A percentile compares a stretch with the other conserved stretches of the same genome.
Conservation (phyloP, 176 grass and related monocot species). For the Saccharum officinarum region DNA sequence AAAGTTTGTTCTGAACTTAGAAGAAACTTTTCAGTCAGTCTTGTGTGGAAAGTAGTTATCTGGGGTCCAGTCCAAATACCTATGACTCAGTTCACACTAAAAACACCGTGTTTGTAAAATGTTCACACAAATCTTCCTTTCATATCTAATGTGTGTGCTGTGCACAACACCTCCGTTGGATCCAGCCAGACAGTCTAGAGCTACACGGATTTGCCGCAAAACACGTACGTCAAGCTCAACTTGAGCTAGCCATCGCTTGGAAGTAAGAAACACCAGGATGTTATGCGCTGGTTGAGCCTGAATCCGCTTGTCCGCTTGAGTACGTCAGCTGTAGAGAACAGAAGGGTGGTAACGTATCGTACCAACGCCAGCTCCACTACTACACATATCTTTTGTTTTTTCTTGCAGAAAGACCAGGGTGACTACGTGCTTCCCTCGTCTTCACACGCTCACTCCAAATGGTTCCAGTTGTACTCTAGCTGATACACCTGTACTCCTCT, state of each 20-base stretch:
- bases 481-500: slow-evolving; percentile 29
- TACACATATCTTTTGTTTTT: neutral
- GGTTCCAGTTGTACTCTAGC: slow-evolving; percentile 31
- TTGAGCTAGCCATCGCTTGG: slow-evolving; percentile 13
- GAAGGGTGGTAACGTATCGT: neutral
- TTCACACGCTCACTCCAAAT: slow-evolving; percentile 14
- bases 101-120: neutral
- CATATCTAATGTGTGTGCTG: neutral
- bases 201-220: slow-evolving; percentile 14
- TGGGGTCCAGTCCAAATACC: neutral
- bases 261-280: neutral
- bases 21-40: neutral
- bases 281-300: slow-evolving; percentile 9
- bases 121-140: neutral
- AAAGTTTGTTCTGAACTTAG: neutral
- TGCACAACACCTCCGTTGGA: neutral
- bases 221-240: slow-evolving; percentile 9
- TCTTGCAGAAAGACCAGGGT: neutral
- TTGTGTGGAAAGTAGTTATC: neutral
- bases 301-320: neutral
- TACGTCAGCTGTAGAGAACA: slow-evolving; percentile 1
- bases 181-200: neutral
- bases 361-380: neutral
- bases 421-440: slow-evolving; percentile 26
- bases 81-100: neutral